phyloP scores from a whole-genome alignment of 2,329 filamentous ascomycete species.

The Arthroderma sp. region DNA sequence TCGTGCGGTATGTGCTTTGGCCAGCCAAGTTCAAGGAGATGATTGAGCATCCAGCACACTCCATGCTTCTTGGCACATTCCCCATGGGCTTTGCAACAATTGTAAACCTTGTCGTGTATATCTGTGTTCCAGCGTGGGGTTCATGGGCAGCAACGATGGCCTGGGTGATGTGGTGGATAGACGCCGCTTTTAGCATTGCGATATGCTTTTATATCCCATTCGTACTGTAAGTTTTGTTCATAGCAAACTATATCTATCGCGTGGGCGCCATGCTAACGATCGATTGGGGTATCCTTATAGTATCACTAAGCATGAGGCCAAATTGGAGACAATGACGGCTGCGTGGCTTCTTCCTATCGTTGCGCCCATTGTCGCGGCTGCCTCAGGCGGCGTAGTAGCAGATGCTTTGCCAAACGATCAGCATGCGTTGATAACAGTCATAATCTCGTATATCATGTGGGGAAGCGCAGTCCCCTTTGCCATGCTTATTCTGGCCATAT shows the following conservation, averaged over 20 bases:
- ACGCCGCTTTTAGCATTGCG: constrained; percentile 31
- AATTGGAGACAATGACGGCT: constrained; percentile 48
- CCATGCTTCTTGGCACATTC: constrained; percentile 50
- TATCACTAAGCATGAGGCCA: constrained; percentile 10
- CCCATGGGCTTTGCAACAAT: constrained; percentile 54
- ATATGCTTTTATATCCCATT: constrained; percentile 37
- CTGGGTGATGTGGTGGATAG: constrained; percentile 40
- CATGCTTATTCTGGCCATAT: constrained; percentile 51
- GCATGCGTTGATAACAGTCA: constrained; percentile 47
- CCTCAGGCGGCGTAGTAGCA: constrained; percentile 51
- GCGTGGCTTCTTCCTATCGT: constrained; percentile 54
- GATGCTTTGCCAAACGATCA: constrained; percentile 41
- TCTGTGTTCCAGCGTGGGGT: constrained; percentile 45
- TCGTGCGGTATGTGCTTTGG: constrained; percentile 47
- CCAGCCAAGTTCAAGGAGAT: constrained; percentile 51
- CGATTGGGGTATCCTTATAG: neutral
- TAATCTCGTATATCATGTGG: constrained; percentile 57
- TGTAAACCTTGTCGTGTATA: constrained; percentile 47
- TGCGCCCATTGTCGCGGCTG: constrained; percentile 51
- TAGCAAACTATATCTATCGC: neutral
- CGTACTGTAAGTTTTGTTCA: constrained; percentile 35
- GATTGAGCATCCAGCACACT: constrained; percentile 51
- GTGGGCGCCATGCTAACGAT: neutral
- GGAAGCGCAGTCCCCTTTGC: constrained; percentile 50
- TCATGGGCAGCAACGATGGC: constrained; percentile 35